phyloP scores from a whole-genome alignment of 1,284 basidiomycete species.

The Irpex lacteus region DNA sequence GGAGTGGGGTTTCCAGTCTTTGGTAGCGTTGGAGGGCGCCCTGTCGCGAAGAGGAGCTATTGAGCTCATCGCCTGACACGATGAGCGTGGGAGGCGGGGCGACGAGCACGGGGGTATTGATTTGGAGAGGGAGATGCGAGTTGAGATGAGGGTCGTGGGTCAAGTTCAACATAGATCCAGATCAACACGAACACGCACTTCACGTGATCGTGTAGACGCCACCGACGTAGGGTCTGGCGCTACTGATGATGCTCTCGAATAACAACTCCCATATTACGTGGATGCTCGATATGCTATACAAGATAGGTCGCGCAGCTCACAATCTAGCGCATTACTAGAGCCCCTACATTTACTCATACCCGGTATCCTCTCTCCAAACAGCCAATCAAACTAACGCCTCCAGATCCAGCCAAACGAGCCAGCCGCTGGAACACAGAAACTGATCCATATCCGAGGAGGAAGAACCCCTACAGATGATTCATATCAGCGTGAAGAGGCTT shows the following conservation, averaged over 20 bases:
- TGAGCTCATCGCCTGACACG: constrained; percentile 27
- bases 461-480: constrained; percentile 44
- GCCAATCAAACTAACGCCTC: constrained; percentile 40
- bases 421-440: constrained; percentile 55
- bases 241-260: background rate
- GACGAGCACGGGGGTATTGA: background rate
- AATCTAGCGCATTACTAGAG: too few species aligned
- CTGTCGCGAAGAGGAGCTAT: constrained; percentile 50
- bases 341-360: constrained; percentile 22
- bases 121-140: constrained; percentile 9
- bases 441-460: constrained; percentile 46
- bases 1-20: constrained; percentile 38
- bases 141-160: background rate
- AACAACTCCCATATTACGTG: too few species aligned
- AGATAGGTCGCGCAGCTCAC: too few species aligned
- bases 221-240: background rate
- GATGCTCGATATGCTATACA: too few species aligned
- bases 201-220: constrained; percentile 10
- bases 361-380: constrained; percentile 43
- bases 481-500: too few species aligned
- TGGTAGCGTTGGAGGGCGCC: constrained; percentile 60
- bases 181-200: constrained; percentile 1
- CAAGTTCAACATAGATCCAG: constrained; percentile 10
- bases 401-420: background rate
- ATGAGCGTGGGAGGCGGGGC: constrained; percentile 13